Percentiles rank a stretch among this genome's conserved stretches.
Evolutionary conservation across 2,329 filamentous ascomycete species (phyloP).

Genomic region (Beauveria rudraprayagi): DNA sequence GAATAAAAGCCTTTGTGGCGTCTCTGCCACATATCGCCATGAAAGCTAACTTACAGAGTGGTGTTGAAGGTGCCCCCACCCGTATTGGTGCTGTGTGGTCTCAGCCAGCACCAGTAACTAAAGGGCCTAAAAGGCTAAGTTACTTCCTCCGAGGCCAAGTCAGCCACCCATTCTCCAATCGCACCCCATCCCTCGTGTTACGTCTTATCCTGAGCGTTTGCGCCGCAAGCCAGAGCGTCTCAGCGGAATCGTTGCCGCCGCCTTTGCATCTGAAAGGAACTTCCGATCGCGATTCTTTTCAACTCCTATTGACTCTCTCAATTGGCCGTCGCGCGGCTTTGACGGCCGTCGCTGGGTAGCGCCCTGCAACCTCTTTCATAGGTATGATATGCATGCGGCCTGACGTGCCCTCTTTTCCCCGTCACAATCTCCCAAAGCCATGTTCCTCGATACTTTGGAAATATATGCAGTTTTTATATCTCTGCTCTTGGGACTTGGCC

Average conservation of each 20-base stretch:
- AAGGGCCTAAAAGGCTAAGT: neutral
- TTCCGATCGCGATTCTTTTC: neutral
- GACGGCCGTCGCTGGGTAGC: neutral
- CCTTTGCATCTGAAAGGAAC: neutral
- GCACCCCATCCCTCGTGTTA: constrained; percentile 6
- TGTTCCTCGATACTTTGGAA: neutral
- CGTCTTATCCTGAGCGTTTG: constrained; percentile 1
- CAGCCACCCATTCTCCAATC: neutral
- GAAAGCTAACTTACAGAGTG: neutral
- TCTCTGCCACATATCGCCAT: neutral
- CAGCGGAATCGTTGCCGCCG: neutral
- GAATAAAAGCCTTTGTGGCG: neutral
- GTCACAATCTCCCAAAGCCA: neutral
- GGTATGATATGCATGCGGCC: constrained; percentile 2
- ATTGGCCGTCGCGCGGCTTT: neutral
- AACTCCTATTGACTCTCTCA: neutral
- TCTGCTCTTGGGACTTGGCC: neutral
- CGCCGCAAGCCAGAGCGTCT: neutral
- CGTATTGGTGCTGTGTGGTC: neutral
- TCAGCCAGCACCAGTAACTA: neutral
- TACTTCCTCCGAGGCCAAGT: neutral
- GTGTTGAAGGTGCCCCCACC: neutral
- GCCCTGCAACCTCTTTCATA: neutral
- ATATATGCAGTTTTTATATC: no score
- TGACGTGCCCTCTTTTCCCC: neutral